A percentile compares a stretch with the other conserved stretches of the same genome.
Conservation (phyloP, 2,329 filamentous ascomycete genomes). For the Venturia effusa region DNA sequence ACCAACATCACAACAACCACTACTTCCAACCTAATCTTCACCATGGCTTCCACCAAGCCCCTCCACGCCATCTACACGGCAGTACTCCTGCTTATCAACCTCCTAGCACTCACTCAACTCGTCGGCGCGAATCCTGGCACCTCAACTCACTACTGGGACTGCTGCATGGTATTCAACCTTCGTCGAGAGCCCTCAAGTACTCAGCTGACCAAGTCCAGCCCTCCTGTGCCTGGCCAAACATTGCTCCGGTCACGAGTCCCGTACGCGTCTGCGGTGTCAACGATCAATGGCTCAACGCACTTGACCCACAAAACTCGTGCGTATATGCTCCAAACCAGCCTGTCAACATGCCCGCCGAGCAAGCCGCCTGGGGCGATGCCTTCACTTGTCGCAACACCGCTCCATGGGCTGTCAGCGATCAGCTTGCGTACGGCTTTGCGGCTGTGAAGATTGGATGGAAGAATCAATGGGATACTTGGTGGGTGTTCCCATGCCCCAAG, state of each 20-base stretch:
- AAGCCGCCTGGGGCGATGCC: neutral
- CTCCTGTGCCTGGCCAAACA: slow-evolving; percentile 5
- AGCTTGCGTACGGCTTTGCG: neutral
- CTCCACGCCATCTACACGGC: neutral
- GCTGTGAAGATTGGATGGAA: neutral
- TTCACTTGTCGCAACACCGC: neutral
- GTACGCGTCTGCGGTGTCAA: neutral
- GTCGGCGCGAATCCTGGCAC: neutral
- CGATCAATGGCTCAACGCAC: neutral
- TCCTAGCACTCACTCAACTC: neutral
- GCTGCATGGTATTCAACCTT: neutral
- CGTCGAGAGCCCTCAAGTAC: too few relatives aligned
- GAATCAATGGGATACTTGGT: neutral
- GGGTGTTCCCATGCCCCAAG: neutral
- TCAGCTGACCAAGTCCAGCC: neutral
- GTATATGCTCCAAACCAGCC: neutral
- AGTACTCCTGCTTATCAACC: too few relatives aligned
- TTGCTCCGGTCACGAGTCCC: neutral
- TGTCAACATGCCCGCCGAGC: neutral
- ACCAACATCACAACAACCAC: neutral
- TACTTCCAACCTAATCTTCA: too few relatives aligned
- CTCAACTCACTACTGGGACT: slow-evolving; percentile 2
- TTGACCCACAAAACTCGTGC: neutral
- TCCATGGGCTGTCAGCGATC: neutral
- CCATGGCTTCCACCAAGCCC: neutral